These are phyloP conservation scores for Sugiyamaella valdiviana DNA, from an alignment of 805 yeast genomes.

Conservation along the genomic window DNA sequence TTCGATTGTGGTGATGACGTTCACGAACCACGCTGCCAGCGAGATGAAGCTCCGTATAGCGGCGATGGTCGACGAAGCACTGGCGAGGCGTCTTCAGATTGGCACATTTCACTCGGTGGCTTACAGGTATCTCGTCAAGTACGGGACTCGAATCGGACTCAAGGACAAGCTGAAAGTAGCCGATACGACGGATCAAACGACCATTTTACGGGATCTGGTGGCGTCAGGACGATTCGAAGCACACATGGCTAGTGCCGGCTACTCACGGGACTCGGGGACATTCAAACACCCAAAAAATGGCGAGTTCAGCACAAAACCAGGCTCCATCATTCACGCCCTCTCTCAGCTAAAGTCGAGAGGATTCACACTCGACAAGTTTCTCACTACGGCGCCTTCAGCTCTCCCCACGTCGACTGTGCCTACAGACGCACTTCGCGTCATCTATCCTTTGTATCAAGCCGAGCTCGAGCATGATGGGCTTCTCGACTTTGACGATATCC, in stretches of 20 bases:
- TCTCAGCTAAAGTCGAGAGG: constrained; percentile 6
- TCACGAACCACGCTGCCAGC: constrained; percentile 85
- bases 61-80: constrained; percentile 22
- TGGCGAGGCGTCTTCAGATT: constrained; percentile 45
- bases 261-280: not conserved
- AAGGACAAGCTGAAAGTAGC: constrained; percentile 4
- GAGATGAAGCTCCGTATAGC: constrained; percentile 69
- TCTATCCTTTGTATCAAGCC: constrained; percentile 40
- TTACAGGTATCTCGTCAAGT: constrained; percentile 47
- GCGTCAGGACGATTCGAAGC: not conserved
- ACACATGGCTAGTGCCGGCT: not conserved
- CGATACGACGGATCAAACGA: constrained; percentile 10
- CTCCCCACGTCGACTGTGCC: not conserved
- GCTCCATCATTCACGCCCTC: not conserved
- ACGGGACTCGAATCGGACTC: constrained; percentile 50
- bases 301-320: not conserved
- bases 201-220: constrained; percentile 6
- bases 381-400: not conserved
- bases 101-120: constrained; percentile 93
- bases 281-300: not conserved
- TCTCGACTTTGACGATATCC: constrained; percentile 80
- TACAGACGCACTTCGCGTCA: not conserved
- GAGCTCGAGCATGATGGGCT: constrained; percentile 38
- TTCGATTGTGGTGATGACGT: constrained; percentile 76
- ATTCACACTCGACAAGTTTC: not conserved